These are phyloP conservation scores for Colletotrichum salicis DNA, from an alignment of 2,329 filamentous ascomycete species.

Conservation along the genomic window DNA sequence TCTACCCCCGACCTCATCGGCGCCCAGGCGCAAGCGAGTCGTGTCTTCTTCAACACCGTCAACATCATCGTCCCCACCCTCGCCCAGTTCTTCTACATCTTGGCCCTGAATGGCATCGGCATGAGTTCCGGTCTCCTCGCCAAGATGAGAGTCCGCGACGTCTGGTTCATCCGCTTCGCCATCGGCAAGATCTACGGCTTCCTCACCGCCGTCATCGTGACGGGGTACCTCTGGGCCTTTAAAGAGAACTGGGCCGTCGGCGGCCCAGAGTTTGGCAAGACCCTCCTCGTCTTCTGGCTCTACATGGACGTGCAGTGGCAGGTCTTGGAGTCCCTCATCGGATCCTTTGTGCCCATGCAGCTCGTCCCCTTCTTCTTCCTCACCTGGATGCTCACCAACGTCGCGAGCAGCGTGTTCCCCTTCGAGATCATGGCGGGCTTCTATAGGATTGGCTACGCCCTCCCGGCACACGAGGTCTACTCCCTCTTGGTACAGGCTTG, in stretches of 20 bases:
- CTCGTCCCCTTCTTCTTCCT: conserved; percentile 55
- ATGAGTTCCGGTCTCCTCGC: conserved; percentile 10
- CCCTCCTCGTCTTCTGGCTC: conserved; percentile 49
- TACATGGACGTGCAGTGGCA: conserved; percentile 55
- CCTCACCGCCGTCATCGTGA: conserved; percentile 49
- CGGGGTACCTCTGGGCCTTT: conserved; percentile 58
- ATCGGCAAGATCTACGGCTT: conserved; percentile 46
- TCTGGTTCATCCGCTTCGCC: conserved; percentile 40
- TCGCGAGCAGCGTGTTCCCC: conserved; percentile 49
- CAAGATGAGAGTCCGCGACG: conserved; percentile 38
- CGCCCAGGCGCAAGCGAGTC: conserved; percentile 47
- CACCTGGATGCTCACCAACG: conserved; percentile 54
- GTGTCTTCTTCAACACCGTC: conserved; percentile 51
- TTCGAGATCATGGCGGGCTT: conserved; percentile 51
- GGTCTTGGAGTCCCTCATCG: conserved; percentile 48
- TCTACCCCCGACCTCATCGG: conserved; percentile 42
- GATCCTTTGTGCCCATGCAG: conserved; percentile 43
- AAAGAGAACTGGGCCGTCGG: conserved; percentile 52
- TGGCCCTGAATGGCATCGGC: conserved; percentile 30
- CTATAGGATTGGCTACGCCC: conserved; percentile 50
- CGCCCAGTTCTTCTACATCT: conserved; percentile 44
- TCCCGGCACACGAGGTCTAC: conserved; percentile 49
- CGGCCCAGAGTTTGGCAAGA: conserved; percentile 41
- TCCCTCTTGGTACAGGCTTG: conserved; percentile 53
- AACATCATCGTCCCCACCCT: conserved; percentile 50